phyloP scores from a whole-genome alignment of 306 rosid species.

The Glycyrrhiza uralensis region DNA sequence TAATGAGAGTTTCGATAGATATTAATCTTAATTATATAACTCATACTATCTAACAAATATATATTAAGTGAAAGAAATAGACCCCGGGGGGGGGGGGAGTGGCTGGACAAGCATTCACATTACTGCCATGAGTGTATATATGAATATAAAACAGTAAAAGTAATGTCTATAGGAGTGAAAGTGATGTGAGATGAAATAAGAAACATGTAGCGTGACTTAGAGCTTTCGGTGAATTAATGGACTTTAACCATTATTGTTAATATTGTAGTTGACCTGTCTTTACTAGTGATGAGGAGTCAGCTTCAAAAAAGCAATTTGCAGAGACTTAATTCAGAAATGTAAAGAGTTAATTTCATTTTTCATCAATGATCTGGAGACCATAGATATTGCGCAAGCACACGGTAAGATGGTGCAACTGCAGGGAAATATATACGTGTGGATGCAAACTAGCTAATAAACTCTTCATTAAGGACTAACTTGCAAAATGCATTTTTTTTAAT shows the following conservation, averaged over 20 bases:
- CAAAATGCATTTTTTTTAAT: background rate
- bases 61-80: too few relatives aligned
- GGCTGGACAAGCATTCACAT: background rate
- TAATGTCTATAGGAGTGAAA: background rate
- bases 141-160: background rate
- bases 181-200: background rate
- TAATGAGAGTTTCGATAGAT: too few relatives aligned
- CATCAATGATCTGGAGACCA: too few relatives aligned
- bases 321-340: background rate
- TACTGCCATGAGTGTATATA: too few relatives aligned
- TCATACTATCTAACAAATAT: too few relatives aligned
- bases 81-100: too few relatives aligned
- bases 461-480: background rate
- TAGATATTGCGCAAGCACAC: too few relatives aligned
- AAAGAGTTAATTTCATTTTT: background rate
- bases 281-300: background rate
- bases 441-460: background rate
- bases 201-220: background rate
- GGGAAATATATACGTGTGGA: too few relatives aligned
- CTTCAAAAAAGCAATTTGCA: background rate
- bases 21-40: too few relatives aligned
- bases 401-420: too few relatives aligned
- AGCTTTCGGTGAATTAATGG: background rate
- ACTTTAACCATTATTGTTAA: background rate
- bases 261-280: background rate